Evolutionary conservation across 1,284 basidiomycete species (phyloP).

Genomic region (Malassezia caprae): DNA sequence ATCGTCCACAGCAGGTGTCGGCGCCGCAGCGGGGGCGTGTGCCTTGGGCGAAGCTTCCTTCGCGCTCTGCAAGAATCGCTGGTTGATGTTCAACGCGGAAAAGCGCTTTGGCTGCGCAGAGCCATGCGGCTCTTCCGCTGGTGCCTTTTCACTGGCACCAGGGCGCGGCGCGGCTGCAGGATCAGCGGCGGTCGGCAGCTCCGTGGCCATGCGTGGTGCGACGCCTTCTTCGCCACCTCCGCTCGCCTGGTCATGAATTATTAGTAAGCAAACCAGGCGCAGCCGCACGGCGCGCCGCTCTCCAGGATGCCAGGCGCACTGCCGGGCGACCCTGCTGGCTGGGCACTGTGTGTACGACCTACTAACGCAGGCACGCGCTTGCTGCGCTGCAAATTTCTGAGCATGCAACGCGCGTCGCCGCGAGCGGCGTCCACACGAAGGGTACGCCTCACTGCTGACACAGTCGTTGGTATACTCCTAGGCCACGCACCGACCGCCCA

Average conservation of each 20-base stretch:
- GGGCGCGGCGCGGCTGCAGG: neutral
- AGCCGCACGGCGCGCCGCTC: neutral
- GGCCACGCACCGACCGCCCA: neutral
- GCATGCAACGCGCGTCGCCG: neutral
- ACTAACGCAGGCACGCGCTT: conserved; percentile 13
- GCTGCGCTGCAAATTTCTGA: conserved; percentile 6
- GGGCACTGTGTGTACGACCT: neutral
- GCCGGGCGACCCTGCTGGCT: conserved; percentile 1
- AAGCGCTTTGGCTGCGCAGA: conserved; percentile 25
- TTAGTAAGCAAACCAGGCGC: neutral
- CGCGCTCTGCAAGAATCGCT: conserved; percentile 43
- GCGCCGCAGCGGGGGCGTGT: neutral
- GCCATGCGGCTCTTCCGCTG: neutral
- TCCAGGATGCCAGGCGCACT: neutral
- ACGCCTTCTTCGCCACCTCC: neutral
- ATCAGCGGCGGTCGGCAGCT: neutral
- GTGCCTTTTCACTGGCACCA: neutral
- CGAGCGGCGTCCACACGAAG: conserved; percentile 56
- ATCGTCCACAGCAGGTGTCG: conserved; percentile 7
- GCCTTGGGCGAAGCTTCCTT: conserved; percentile 19
- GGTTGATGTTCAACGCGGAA: conserved; percentile 42
- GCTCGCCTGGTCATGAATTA: too few species aligned
- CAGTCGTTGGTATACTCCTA: conserved; percentile 5
- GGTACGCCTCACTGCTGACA: conserved; percentile 3
- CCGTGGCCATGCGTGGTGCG: neutral